Conservation (phyloP, 2,329 filamentous ascomycete genomes). For the Apiospora pterosperma region DNA sequence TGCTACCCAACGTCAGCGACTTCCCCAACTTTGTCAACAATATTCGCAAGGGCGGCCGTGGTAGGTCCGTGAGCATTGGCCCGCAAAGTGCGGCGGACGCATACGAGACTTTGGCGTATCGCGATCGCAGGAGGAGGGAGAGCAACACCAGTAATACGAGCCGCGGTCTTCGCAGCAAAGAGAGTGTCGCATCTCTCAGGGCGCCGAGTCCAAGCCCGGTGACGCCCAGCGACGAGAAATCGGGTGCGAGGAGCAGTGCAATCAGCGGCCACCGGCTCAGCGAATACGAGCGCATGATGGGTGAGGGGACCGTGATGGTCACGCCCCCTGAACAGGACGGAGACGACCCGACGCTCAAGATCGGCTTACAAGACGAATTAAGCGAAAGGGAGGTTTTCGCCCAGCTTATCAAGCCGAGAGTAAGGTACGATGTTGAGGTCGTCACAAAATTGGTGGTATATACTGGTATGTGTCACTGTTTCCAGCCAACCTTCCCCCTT, state of each 20-base stretch:
- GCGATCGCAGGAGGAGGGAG: conserved; percentile 61
- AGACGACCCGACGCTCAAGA: conserved; percentile 33
- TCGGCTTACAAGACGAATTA: conserved; percentile 46
- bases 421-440: conserved; percentile 97
- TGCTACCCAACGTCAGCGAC: conserved; percentile 86
- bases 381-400: conserved; percentile 81
- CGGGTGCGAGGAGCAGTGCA: conserved; percentile 18
- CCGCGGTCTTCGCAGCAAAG: conserved; percentile 37
- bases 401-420: conserved; percentile 77
- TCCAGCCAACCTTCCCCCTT: not conserved
- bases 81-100: conserved; percentile 96
- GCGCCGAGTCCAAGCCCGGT: conserved; percentile 10
- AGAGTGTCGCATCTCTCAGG: conserved; percentile 38
- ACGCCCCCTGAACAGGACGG: conserved; percentile 29
- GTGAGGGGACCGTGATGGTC: conserved; percentile 52
- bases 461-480: conserved; percentile 59
- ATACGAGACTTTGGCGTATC: conserved; percentile 90
- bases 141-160: conserved; percentile 49
- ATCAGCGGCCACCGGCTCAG: conserved; percentile 39
- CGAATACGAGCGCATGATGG: conserved; percentile 73
- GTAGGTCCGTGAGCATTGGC: conserved; percentile 82
- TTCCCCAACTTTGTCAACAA: conserved; percentile 78
- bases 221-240: conserved; percentile 23
- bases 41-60: conserved; percentile 73
- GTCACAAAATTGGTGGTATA: conserved; percentile 97